Base-by-base conservation (phyloP, 495 filamentous ascomycete species). In the Tuber indicum region DNA sequence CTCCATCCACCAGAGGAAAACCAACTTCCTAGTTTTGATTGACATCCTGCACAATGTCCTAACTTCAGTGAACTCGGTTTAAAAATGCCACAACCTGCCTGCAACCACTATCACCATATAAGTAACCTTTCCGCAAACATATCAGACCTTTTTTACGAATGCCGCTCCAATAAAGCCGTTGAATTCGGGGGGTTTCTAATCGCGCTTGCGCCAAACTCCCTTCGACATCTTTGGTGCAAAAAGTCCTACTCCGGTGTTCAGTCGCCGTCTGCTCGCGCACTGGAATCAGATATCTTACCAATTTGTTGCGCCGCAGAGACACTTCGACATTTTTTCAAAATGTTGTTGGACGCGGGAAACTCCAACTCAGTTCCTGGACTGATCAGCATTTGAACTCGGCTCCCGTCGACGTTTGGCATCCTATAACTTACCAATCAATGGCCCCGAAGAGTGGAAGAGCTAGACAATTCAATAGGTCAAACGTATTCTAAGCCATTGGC, bases 291-390 rank as follows among this genome's bases (percentile, higher is more conserved):
- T 72, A 71, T 44, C 91, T 82, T 83, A 91, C 93, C 93, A 78
- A 95, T 91, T 82, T 94, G 91, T 84, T 93, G 91, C 21, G 93
- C 93, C 81, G 95, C 95, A 78, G 94, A 92, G 72, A 92, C 90
- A 84, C 91, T 93, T 70, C 93, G 89, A 82, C 91, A 91, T 88
- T 94, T 91, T 86, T 95, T 95, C 17, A 92, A 92, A 70, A 90
- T 88, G 84, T 96, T 96, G 85, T 96, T 92, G 5, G 92, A 90
- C 42, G 86, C 85, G 0, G 93, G 93, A 81, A 96, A 96, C 7
- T 86, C 84, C 80, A 92, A 91, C 84, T 96, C 93, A 42, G 83
- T 84, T 52, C 89, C 81, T 82, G 19, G 12, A 26, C 17, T 39
- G 46, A 26, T 74, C 43, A 69, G 47, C 39, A 70, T 47, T 75